Conservation (phyloP, 1,139 yeast genomes). For the Suhomyces taliae region DNA sequence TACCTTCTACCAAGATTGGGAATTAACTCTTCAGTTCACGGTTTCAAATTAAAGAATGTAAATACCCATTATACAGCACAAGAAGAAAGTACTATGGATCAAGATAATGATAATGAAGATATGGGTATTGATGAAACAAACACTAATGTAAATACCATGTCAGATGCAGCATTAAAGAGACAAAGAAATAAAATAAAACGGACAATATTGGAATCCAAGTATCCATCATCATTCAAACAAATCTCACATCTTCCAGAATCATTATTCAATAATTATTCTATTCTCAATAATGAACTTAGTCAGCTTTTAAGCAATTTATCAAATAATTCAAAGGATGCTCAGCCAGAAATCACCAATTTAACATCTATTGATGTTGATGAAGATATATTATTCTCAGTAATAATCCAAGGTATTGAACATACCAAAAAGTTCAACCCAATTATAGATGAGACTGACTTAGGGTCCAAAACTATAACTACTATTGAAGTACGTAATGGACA, state of each 20-base stretch:
- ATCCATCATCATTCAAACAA: conserved; percentile 39
- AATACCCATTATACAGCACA: conserved; percentile 21
- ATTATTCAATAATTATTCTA: conserved; percentile 36
- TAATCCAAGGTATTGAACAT: conserved; percentile 31
- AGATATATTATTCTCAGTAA: conserved; percentile 39
- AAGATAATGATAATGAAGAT: conserved; percentile 46
- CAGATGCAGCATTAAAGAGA: conserved; percentile 36
- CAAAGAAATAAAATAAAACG: conserved; percentile 35
- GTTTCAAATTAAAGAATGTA: conserved; percentile 28
- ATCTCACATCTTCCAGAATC: conserved; percentile 39
- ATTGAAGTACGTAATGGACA: conserved; percentile 48
- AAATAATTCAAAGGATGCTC: conserved; percentile 19
- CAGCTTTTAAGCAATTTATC: conserved; percentile 22
- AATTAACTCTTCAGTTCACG: conserved; percentile 47
- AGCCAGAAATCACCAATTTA: conserved; percentile 24
- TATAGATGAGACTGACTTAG: conserved; percentile 7
- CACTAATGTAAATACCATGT: conserved; percentile 19
- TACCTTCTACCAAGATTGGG: conserved; percentile 50
- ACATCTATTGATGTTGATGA: conserved; percentile 39
- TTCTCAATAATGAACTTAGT: conserved; percentile 35
- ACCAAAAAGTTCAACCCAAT: conserved; percentile 9
- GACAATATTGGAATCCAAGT: conserved; percentile 34
- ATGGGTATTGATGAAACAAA: conserved; percentile 34
- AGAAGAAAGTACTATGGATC: conserved; percentile 30
- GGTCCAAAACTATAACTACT: conserved; percentile 16